These are phyloP conservation scores for Narthecium ossifragum DNA, from an alignment of 106 monocot genomes.

Conservation along the genomic window DNA sequence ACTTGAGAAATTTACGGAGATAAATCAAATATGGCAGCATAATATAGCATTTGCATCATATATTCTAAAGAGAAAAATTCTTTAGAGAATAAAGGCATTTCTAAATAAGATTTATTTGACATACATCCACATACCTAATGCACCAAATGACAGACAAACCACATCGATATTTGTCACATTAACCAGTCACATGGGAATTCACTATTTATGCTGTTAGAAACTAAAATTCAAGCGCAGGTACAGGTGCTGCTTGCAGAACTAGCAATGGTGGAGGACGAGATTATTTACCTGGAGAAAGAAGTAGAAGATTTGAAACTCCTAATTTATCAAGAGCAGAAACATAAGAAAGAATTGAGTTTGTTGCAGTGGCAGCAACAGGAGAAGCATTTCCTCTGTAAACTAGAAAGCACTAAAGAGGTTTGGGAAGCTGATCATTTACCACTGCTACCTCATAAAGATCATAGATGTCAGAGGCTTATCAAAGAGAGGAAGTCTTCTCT, in stretches of 20 bases:
- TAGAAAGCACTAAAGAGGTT: slow-evolving; percentile 13
- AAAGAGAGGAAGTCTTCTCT: slow-evolving; percentile 26
- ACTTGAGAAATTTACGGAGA: no score
- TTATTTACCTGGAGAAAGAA: slow-evolving; percentile 52
- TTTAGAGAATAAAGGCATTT: no score
- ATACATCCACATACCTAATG: not conserved
- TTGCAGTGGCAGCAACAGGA: slow-evolving; percentile 19
- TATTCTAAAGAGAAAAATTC: no score
- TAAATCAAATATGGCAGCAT: no score
- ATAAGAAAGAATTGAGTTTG: slow-evolving; percentile 16
- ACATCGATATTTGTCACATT: not conserved
- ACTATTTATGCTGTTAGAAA: not conserved
- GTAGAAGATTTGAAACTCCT: slow-evolving; percentile 47
- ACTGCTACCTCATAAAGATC: slow-evolving; percentile 4
- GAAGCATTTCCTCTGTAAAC: slow-evolving; percentile 20
- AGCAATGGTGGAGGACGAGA: slow-evolving; percentile 81
- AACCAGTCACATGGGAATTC: not conserved
- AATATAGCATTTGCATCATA: no score
- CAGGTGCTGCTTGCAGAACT: slow-evolving; percentile 68
- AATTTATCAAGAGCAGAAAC: slow-evolving; percentile 43
- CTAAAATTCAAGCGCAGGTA: slow-evolving; percentile 29
- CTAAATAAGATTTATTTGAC: not conserved
- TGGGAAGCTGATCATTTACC: slow-evolving; percentile 10
- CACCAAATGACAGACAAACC: not conserved
- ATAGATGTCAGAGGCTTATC: slow-evolving; percentile 3